These are phyloP conservation scores for Kodamaea alishanica DNA, from an alignment of 1,139 yeast species.

Conservation along the genomic window DNA sequence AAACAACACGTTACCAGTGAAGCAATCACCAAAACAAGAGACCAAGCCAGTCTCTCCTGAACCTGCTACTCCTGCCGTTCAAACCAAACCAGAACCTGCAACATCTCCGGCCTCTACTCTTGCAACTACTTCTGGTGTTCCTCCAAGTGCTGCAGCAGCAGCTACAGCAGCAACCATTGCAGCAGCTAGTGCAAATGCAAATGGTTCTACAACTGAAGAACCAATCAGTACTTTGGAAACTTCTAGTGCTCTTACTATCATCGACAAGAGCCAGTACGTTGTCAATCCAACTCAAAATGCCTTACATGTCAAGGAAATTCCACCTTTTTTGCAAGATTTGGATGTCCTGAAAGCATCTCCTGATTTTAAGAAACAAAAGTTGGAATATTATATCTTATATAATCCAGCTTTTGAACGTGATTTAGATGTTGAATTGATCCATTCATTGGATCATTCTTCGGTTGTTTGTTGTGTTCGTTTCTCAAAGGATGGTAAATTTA, in stretches of 20 bases:
- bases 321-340: slow-evolving; percentile 76
- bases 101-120: slow-evolving; percentile 6
- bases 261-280: slow-evolving; percentile 43
- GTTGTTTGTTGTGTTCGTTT: slow-evolving; percentile 97
- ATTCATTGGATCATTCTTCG: slow-evolving; percentile 85
- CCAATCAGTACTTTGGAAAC: slow-evolving; percentile 23
- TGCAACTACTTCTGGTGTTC: slow-evolving; percentile 7
- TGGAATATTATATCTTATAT: slow-evolving; percentile 85
- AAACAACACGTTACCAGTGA: slow-evolving; percentile 11
- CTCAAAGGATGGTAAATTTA: slow-evolving; percentile 84
- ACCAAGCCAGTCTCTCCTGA: slow-evolving; percentile 11
- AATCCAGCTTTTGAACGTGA: slow-evolving; percentile 72
- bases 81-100: slow-evolving; percentile 4
- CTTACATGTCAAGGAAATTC: slow-evolving; percentile 69
- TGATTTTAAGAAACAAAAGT: slow-evolving; percentile 76
- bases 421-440: slow-evolving; percentile 84
- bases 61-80: slow-evolving; percentile 8
- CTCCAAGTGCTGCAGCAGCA: slow-evolving; percentile 12
- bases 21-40: slow-evolving; percentile 14
- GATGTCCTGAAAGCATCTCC: slow-evolving; percentile 78
- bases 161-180: slow-evolving; percentile 12
- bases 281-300: slow-evolving; percentile 44
- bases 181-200: slow-evolving; percentile 12
- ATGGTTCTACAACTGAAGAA: slow-evolving; percentile 10
- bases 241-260: slow-evolving; percentile 34